A percentile compares a stretch with the other conserved stretches of the same genome.
These are phyloP conservation scores for Podaxis carcinomalis DNA, from an alignment of 768 basidiomycete genomes.

Conservation along the genomic window DNA sequence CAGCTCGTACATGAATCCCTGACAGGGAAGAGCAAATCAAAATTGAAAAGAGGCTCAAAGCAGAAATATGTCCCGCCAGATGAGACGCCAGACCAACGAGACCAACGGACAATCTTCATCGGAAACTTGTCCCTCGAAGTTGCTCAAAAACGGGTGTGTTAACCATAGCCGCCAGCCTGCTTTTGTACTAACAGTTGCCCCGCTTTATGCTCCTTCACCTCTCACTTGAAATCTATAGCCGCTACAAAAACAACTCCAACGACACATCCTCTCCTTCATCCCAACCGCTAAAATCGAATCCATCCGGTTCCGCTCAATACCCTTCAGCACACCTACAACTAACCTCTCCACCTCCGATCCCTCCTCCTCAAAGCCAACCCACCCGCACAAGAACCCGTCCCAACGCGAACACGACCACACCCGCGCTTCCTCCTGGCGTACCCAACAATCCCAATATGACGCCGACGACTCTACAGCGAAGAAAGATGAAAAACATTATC, in stretches of 20 bases:
- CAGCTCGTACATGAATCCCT: conserved; percentile 65
- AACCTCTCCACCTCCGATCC: conserved; percentile 41
- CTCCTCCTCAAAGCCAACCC: conserved; percentile 26
- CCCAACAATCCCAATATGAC: conserved; percentile 28
- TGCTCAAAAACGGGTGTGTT: conserved; percentile 68
- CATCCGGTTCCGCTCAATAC: conserved; percentile 87
- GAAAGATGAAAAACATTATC: conserved; percentile 56
- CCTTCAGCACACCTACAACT: conserved; percentile 81
- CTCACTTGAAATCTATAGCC: conserved; percentile 40
- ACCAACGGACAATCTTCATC: conserved; percentile 86
- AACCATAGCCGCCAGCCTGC: neutral
- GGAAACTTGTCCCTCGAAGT: conserved; percentile 83
- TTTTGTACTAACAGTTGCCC: neutral
- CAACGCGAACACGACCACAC: conserved; percentile 51
- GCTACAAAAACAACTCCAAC: conserved; percentile 68
- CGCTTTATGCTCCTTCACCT: neutral
- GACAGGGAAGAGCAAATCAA: conserved; percentile 25
- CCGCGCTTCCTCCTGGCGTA: conserved; percentile 59
- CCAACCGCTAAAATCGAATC: conserved; percentile 86
- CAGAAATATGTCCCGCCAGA: conserved; percentile 54
- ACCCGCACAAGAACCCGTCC: conserved; percentile 18
- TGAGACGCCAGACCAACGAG: conserved; percentile 70
- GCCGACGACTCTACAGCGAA: conserved; percentile 36
- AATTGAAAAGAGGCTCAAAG: conserved; percentile 23
- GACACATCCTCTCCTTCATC: conserved; percentile 69